Conservation (phyloP, 495 filamentous ascomycete genomes). For the Aspergillus sparsus region DNA sequence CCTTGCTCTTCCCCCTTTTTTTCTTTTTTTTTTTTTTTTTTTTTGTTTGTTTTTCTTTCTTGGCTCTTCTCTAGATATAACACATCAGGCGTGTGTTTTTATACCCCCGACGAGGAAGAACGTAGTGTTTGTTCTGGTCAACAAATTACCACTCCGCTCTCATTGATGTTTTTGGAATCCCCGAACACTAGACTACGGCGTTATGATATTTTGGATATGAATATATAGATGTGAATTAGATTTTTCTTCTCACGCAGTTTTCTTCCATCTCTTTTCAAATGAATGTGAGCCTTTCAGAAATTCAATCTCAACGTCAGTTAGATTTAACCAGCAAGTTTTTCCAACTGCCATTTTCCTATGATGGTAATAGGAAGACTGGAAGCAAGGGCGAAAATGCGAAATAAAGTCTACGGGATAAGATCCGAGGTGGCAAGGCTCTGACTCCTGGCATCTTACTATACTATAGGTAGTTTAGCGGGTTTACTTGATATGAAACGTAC, state of each 20-base stretch:
- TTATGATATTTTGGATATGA: not conserved
- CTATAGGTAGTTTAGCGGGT: not conserved
- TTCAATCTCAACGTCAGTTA: too few species aligned
- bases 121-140: not conserved
- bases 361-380: too few species aligned
- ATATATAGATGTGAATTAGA: not conserved
- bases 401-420: too few species aligned
- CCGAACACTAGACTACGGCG: not conserved
- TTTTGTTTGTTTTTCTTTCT: not conserved
- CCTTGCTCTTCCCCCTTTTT: not conserved
- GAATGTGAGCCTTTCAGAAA: not conserved
- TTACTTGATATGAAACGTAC: not conserved
- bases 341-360: too few species aligned
- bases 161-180: not conserved
- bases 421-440: too few species aligned
- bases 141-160: not conserved
- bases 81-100: constrained; percentile 2
- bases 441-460: not conserved
- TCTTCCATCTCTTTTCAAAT: not conserved
- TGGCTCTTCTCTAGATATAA: not conserved
- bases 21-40: not conserved
- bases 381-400: too few species aligned
- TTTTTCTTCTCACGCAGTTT: not conserved
- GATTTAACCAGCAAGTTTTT: not conserved
- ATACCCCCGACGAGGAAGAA: not conserved